A percentile compares a stretch with the other conserved stretches of the same genome.
Conservation (phyloP, 78 protist genomes). For the Dictyostelium intermedium region DNA sequence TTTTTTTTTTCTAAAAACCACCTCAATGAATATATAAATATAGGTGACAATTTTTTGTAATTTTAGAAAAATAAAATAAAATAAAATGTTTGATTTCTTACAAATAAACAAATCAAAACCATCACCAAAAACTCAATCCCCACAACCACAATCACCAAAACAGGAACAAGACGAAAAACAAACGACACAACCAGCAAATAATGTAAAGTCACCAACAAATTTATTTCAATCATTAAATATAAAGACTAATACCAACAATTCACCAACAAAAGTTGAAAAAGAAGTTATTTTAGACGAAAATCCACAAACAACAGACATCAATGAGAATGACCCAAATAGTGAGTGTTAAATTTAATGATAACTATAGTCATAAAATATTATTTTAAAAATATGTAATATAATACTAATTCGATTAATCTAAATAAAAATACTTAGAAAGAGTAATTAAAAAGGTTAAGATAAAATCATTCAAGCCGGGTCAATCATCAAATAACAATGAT, state of each 20-base stretch:
- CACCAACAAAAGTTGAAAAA: not conserved
- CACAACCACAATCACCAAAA: not conserved
- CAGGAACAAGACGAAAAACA: not conserved
- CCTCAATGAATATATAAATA: not conserved
- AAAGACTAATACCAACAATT: not conserved
- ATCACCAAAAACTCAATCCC: not conserved
- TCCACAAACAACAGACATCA: not conserved
- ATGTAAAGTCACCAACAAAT: not conserved
- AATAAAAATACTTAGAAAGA: not conserved
- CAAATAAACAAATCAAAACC: not conserved
- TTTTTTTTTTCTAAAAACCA: not conserved
- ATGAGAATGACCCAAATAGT: not conserved
- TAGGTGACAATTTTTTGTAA: not conserved
- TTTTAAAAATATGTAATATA: not conserved
- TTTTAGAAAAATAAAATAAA: not conserved
- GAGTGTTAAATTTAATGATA: not conserved
- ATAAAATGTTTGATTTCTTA: not conserved
- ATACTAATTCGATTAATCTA: not conserved
- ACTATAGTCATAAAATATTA: not conserved
- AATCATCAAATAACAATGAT: not conserved
- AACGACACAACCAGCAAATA: not conserved
- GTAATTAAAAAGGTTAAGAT: not conserved
- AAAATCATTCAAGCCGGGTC: constrained; percentile 22
- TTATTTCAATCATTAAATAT: constrained; percentile 13
- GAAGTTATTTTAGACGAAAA: not conserved